These are phyloP conservation scores for Sphaerostilbella broomeana DNA, from an alignment of 2,329 filamentous ascomycete species.

Conservation along the genomic window DNA sequence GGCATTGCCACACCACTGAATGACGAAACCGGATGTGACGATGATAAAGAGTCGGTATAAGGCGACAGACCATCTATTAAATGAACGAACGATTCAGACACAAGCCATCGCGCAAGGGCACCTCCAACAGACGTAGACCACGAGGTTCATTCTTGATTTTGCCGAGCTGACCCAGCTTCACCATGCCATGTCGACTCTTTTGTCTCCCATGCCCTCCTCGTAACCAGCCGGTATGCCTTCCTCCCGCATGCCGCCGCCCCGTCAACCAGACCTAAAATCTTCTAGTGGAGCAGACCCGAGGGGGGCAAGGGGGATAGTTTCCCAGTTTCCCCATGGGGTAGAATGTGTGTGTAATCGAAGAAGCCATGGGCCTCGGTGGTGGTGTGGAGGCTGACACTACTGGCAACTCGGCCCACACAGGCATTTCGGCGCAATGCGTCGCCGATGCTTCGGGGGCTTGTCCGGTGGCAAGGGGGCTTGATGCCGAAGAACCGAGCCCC, in stretches of 20 bases:
- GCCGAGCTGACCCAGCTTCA: conserved; percentile 4
- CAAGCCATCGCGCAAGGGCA: background rate
- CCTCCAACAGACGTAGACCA: background rate
- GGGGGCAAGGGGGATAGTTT: background rate
- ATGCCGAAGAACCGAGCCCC: background rate
- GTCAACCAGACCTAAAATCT: background rate
- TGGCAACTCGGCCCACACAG: too few relatives aligned
- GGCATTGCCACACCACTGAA: conserved; percentile 6
- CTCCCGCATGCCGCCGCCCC: conserved; percentile 4
- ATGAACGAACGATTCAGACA: too few relatives aligned
- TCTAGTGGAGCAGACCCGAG: background rate
- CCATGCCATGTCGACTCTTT: too few relatives aligned
- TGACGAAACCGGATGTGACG: conserved; percentile 9
- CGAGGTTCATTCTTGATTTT: too few relatives aligned
- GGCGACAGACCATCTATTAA: conserved; percentile 1
- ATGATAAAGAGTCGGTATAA: conserved; percentile 9
- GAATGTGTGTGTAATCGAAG: background rate
- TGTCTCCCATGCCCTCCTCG: background rate
- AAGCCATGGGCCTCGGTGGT: background rate
- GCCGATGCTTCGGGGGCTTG: background rate
- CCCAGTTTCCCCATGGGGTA: conserved; percentile 8
- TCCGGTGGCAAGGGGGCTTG: background rate
- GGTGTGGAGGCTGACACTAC: too few relatives aligned
- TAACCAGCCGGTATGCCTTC: background rate
- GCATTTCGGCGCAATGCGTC: background rate